Evolutionary conservation across 192 early-diverging fungal genomes (phyloP).

Genomic region (Chytriomyces sp.): DNA sequence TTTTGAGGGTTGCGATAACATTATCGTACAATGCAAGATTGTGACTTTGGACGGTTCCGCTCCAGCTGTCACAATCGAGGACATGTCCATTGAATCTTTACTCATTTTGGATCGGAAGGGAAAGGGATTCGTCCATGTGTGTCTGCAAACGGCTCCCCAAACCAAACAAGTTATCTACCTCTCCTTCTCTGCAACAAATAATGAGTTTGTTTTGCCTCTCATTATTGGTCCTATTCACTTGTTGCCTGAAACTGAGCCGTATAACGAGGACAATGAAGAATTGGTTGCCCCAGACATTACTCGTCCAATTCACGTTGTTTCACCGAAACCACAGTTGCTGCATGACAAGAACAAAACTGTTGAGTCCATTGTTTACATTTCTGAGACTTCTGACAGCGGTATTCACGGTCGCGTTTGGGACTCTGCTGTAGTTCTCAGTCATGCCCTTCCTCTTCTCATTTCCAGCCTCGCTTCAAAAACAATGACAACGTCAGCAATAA

Average conservation of each 20-base stretch:
- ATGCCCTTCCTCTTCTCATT: background rate
- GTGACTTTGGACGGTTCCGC: no score
- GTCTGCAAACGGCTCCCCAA: no score
- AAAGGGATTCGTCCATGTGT: background rate
- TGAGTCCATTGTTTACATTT: background rate
- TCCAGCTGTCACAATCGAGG: no score
- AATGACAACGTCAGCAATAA: background rate
- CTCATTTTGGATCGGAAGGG: background rate
- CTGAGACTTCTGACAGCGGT: conserved; percentile 23
- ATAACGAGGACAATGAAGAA: background rate
- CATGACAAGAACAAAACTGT: background rate
- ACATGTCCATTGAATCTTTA: no score
- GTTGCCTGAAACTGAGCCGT: background rate
- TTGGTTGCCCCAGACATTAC: background rate
- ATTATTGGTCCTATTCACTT: conserved; percentile 8
- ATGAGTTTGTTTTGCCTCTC: conserved; percentile 8
- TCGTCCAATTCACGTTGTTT: background rate
- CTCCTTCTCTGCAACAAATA: background rate
- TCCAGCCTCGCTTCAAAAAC: background rate
- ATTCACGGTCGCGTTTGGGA: conserved; percentile 30
- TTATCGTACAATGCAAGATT: no score
- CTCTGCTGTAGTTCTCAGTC: conserved; percentile 14
- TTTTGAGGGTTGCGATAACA: background rate
- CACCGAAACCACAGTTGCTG: background rate
- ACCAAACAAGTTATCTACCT: no score